Conservation (phyloP, 73 alveolate genomes). For the Paramecium bursaria region DNA sequence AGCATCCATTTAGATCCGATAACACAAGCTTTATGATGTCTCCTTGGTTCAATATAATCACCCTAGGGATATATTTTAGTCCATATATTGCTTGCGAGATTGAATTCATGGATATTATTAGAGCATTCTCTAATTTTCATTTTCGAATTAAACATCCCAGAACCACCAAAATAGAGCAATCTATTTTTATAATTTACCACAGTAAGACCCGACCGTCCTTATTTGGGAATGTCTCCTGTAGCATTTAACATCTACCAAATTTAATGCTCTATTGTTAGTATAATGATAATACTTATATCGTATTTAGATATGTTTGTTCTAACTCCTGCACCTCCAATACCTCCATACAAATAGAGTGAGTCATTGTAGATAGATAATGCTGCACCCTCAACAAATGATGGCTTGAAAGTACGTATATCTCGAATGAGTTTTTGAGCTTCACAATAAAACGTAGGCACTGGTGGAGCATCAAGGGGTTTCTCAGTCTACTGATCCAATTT, state of each 20-base stretch:
- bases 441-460: not conserved
- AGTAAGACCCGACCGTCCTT: slow-evolving; percentile 40
- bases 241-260: not conserved
- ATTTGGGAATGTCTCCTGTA: slow-evolving; percentile 36
- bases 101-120: slow-evolving; percentile 29
- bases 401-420: slow-evolving; percentile 26
- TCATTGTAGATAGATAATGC: slow-evolving; percentile 1
- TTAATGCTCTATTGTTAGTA: not conserved
- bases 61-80: slow-evolving; percentile 39
- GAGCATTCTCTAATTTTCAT: slow-evolving; percentile 39
- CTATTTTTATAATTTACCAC: not conserved
- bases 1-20: slow-evolving; percentile 53
- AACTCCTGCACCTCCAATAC: slow-evolving; percentile 33
- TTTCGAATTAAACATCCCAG: slow-evolving; percentile 21
- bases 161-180: slow-evolving; percentile 34
- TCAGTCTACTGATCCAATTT: not conserved
- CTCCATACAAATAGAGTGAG: slow-evolving; percentile 22
- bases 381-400: slow-evolving; percentile 43
- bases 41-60: slow-evolving; percentile 49
- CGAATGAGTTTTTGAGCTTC: not conserved
- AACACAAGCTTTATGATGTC: slow-evolving; percentile 51
- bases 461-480: not conserved
- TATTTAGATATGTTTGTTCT: slow-evolving; percentile 7
- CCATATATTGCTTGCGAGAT: not conserved
- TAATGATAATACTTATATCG: too few relatives aligned